Conservation (phyloP, 2,329 filamentous ascomycete species). For the Colletotrichum chlorophyti region DNA sequence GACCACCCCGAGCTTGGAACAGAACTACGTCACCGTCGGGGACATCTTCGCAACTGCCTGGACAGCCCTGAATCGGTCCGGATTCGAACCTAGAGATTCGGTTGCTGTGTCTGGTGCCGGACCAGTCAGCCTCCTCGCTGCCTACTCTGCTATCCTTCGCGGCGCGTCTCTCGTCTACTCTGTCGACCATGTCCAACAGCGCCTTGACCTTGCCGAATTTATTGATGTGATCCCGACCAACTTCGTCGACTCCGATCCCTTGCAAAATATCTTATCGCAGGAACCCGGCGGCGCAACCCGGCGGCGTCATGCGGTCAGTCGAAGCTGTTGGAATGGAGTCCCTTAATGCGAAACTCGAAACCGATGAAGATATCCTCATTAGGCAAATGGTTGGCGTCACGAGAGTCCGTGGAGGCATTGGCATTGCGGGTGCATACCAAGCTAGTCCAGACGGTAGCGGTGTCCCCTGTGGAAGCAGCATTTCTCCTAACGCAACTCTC, state of each 20-base stretch:
- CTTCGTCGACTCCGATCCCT: constrained; percentile 10
- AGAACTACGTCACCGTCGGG: constrained; percentile 60
- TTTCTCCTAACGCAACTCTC: constrained; percentile 23
- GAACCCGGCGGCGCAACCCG: constrained; percentile 28
- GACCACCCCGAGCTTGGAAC: constrained; percentile 61
- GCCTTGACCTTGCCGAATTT: constrained; percentile 28
- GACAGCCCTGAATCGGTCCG: constrained; percentile 61
- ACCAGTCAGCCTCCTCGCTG: constrained; percentile 65
- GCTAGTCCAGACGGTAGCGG: constrained; percentile 17
- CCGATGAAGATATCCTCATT: constrained; percentile 26
- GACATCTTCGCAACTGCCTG: constrained; percentile 57
- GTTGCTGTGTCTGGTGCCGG: constrained; percentile 70
- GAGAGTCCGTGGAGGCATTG: constrained; percentile 30
- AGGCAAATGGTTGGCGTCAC: constrained; percentile 27
- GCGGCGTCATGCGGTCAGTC: constrained; percentile 28
- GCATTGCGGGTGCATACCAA: constrained; percentile 31
- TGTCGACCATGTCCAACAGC: constrained; percentile 31
- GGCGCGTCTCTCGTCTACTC: constrained; percentile 31
- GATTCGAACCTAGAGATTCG: constrained; percentile 64
- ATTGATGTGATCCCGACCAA: constrained; percentile 32
- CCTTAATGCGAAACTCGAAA: constrained; percentile 24
- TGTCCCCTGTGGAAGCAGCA: constrained; percentile 15
- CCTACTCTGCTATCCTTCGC: constrained; percentile 33
- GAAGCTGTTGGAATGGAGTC: constrained; percentile 31
- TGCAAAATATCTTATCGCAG: constrained; percentile 27